Evolutionary conservation across 75 land plant genomes (phyloP).

Genomic region (Sequoia sempervirens): DNA sequence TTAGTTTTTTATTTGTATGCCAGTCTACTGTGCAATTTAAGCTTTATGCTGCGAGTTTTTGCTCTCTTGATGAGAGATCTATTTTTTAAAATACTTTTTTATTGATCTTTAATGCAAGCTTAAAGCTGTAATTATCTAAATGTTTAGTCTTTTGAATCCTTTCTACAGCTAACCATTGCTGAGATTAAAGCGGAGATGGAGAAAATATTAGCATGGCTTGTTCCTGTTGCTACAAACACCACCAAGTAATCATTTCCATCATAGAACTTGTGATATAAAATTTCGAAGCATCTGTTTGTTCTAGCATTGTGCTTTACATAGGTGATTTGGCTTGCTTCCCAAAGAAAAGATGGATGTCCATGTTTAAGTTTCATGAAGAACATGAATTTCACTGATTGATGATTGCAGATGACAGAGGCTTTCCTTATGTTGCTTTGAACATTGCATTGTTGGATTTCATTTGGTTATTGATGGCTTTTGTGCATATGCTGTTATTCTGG

Average conservation of each 20-base stretch:
- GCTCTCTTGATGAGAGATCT: background rate
- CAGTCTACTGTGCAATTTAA: background rate
- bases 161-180: conserved; percentile 42
- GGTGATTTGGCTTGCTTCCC: background rate
- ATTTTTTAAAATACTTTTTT: too few relatives aligned
- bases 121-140: background rate
- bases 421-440: background rate
- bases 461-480: conserved; percentile 7
- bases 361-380: background rate
- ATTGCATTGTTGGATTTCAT: background rate
- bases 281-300: background rate
- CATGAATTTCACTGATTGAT: conserved; percentile 4
- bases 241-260: conserved; percentile 57
- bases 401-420: conserved; percentile 3
- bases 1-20: background rate
- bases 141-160: background rate
- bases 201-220: conserved; percentile 89
- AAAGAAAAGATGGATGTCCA: background rate
- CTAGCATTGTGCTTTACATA: background rate
- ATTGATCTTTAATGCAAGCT: background rate
- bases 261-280: background rate
- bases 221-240: conserved; percentile 86
- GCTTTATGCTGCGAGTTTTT: background rate
- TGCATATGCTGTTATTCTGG: background rate
- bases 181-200: conserved; percentile 88